These are phyloP conservation scores for Schwanniomyces pseudopolymorphus DNA, from an alignment of 805 yeast genomes.

Conservation along the genomic window DNA sequence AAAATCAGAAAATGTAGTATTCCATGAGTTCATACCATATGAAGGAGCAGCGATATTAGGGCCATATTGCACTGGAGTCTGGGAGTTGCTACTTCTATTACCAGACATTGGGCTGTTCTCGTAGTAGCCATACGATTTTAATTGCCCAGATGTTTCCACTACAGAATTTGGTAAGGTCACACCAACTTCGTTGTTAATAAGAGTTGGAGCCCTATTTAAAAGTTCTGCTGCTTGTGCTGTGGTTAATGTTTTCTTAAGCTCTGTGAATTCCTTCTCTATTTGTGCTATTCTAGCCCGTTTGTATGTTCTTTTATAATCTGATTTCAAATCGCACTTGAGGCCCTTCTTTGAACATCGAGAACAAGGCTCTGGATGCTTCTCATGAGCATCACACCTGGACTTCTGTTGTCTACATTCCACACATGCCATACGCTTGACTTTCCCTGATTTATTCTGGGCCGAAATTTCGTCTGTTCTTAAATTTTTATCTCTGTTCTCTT, in stretches of 20 bases:
- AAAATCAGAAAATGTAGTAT: neutral
- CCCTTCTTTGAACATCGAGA: constrained; percentile 74
- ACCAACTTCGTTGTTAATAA: constrained; percentile 8
- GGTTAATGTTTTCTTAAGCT: constrained; percentile 55
- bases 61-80: neutral
- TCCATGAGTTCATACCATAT: neutral
- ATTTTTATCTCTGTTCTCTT: constrained; percentile 4
- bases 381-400: constrained; percentile 84
- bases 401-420: constrained; percentile 96
- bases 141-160: too few species aligned
- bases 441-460: constrained; percentile 13
- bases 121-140: neutral
- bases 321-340: constrained; percentile 67
- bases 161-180: neutral
- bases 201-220: constrained; percentile 24
- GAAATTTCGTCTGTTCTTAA: neutral
- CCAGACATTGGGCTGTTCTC: neutral
- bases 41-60: neutral
- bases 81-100: neutral
- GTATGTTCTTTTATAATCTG: constrained; percentile 84
- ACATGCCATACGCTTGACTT: constrained; percentile 74
- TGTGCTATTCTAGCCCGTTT: constrained; percentile 84
- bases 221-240: constrained; percentile 32
- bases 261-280: constrained; percentile 77
- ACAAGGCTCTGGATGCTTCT: constrained; percentile 74